Evolutionary conservation across 2,329 filamentous ascomycete genomes (phyloP), one percentile per base, ranked within the genome.

Genomic region (Cercospora citrullina): DNA sequence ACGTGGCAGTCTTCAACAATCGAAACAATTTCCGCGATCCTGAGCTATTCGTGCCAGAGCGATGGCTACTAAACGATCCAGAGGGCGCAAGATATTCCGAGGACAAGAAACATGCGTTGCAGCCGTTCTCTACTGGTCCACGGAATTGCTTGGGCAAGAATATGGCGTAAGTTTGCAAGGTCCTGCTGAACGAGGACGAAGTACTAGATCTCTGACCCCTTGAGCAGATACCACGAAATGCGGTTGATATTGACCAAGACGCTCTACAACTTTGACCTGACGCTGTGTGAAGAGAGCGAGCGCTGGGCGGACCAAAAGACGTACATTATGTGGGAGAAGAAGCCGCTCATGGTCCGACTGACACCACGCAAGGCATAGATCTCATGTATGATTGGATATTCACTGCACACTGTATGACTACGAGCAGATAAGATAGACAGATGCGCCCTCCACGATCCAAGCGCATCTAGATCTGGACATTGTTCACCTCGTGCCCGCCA

Each of bases 251-350:
- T 83, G 30, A 73, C 79, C 7, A 76, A 75, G 26, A 30, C 82
- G 4, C 60, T 82, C 16, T 81, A 74, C 69, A 75, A 76, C 14
- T 83, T 81, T 64, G 79, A 83, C 67, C 1, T 77, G 23, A 62
- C 69, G 23, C 58, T 74, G 10, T 68, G 71, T 39, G 66, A 67
- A 53, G 72, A 75, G 64, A 71, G 70, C 45, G 62, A 61, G n/a
- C 42, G 64, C 14, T 75, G 74, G 72, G 60, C 42, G 5, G 51
- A 63, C 26, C 62, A 69, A 67, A 74, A 74, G 60, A 69, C 74
- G 5, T 77, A 69, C 36, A 65, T 72, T 6, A 60, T 75, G 39
- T 75, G 72, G 74, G 65, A 73, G 18, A 75, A 74, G 70, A 36
- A 48, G 31, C 63, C 67, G 23, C 66, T 75, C 21, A 61, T 69